Percentiles rank a stretch among this genome's conserved stretches.
These are phyloP conservation scores for Neckera pumila DNA, from an alignment of 225 moss, liverwort and hornwort genomes.

Conservation along the genomic window DNA sequence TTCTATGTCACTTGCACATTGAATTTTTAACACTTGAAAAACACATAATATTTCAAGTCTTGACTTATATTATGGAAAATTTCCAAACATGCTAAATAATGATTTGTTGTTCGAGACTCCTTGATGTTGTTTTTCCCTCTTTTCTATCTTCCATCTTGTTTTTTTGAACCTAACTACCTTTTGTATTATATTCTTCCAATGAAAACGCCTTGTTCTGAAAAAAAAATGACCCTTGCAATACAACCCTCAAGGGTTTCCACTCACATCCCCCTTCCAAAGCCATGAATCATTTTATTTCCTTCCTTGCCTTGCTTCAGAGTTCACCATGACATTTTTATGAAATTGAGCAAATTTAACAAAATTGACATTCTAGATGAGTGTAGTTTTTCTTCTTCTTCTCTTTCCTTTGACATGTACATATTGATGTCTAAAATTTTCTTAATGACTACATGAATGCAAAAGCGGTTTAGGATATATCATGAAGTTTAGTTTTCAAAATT, in stretches of 20 bases:
- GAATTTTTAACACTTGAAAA: neutral
- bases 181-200: neutral
- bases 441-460: neutral
- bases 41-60: neutral
- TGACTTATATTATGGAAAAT: neutral
- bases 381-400: neutral
- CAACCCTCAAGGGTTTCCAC: rapidly evolving
- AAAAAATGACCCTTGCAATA: neutral
- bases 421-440: neutral
- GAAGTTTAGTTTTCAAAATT: neutral
- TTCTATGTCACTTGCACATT: rapidly evolving
- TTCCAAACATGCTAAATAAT: neutral
- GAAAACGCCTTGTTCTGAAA: neutral
- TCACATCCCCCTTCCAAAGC: too few species aligned
- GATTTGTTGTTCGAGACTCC: neutral
- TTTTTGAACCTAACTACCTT: neutral
- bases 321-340: neutral
- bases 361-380: neutral
- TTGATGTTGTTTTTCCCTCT: neutral
- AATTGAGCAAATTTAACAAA: neutral
- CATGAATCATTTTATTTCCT: too few species aligned
- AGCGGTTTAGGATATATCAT: rapidly evolving
- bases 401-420: neutral
- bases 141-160: neutral
- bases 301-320: too few species aligned